Evolutionary conservation across 177 flowering plant genomes (phyloP).

Genomic region (Tripterygium wilfordii): DNA sequence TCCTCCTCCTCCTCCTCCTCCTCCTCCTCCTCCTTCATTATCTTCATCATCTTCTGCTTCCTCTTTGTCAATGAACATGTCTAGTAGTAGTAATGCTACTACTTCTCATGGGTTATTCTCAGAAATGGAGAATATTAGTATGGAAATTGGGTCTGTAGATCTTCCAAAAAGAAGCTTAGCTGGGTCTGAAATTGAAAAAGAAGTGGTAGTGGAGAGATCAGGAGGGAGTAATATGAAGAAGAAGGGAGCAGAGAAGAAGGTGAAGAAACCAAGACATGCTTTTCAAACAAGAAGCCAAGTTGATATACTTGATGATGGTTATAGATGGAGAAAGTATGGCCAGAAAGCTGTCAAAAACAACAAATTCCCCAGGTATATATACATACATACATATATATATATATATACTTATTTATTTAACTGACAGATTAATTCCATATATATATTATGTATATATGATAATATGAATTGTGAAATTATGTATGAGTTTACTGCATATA

Average conservation of each 20-base stretch:
- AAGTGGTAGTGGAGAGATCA: neutral
- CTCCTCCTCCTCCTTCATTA: neutral
- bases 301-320: conserved; percentile 66
- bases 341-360: conserved; percentile 63
- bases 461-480: too few relatives aligned
- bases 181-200: conserved; percentile 11
- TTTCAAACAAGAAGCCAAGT: conserved; percentile 61
- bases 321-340: conserved; percentile 68
- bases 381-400: too few relatives aligned
- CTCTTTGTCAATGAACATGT: too few relatives aligned
- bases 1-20: neutral
- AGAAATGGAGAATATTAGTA: conserved; percentile 9
- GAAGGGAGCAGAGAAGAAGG: conserved; percentile 29
- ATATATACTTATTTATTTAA: neutral
- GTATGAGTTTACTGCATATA: too few relatives aligned
- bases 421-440: too few relatives aligned
- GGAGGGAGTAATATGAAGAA: conserved; percentile 3
- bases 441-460: too few relatives aligned
- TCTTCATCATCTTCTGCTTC: neutral
- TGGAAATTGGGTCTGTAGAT: neutral
- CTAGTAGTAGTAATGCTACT: too few relatives aligned
- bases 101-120: conserved; percentile 6
- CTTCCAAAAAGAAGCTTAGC: conserved; percentile 1
- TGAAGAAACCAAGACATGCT: conserved; percentile 37
- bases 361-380: conserved; percentile 60